phyloP scores from a whole-genome alignment of 768 basidiomycete species.

The Pleurotus pulmonarius region DNA sequence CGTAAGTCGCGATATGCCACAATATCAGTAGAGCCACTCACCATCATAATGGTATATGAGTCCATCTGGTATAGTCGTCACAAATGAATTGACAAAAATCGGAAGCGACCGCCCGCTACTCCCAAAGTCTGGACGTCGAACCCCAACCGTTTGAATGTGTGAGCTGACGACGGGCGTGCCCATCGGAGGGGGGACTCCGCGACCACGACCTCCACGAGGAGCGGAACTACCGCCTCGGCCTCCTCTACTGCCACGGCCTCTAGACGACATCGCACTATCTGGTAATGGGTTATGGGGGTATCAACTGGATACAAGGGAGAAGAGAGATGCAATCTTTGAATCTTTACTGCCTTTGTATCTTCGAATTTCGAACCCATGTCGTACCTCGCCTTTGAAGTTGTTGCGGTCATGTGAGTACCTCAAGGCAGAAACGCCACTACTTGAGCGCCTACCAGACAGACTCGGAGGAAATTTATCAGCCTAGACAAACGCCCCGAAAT shows the following conservation, averaged over 20 bases:
- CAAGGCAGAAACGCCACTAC: not conserved
- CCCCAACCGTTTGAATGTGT: constrained; percentile 56
- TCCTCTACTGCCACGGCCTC: constrained; percentile 21
- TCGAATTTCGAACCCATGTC: too few relatives aligned
- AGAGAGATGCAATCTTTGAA: not conserved
- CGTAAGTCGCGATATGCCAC: not conserved
- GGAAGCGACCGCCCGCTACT: constrained; percentile 40
- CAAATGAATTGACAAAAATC: constrained; percentile 61
- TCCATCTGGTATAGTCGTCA: constrained; percentile 52
- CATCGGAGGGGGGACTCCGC: constrained; percentile 12
- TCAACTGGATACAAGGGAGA: not conserved
- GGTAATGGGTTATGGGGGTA: too few relatives aligned
- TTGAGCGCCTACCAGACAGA: too few relatives aligned
- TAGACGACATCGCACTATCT: not conserved
- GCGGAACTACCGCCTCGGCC: constrained; percentile 24
- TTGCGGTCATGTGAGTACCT: constrained; percentile 4
- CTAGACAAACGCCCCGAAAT: too few relatives aligned
- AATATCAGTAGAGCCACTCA: constrained; percentile 27
- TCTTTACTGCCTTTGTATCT: too few relatives aligned
- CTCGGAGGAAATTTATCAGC: too few relatives aligned
- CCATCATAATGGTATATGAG: constrained; percentile 81
- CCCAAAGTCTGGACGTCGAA: constrained; percentile 65
- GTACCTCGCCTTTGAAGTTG: not conserved
- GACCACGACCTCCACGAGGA: constrained; percentile 18
- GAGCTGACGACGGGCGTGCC: constrained; percentile 25